Evolutionary conservation across 768 basidiomycete genomes (phyloP).

Genomic region (Lactifluus piperatus): DNA sequence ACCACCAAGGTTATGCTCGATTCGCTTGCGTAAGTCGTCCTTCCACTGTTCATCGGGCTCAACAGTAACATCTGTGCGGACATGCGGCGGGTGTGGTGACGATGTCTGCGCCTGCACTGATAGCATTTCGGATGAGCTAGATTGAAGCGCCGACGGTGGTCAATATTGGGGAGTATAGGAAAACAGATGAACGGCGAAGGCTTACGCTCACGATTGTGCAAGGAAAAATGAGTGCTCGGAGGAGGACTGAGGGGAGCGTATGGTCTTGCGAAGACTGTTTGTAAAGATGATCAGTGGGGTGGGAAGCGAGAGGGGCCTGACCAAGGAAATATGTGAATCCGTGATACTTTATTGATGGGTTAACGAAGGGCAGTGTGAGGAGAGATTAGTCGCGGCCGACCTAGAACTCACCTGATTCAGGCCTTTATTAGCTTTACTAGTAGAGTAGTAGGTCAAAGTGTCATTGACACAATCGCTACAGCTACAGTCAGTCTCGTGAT

Average conservation of each 20-base stretch:
- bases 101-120: conserved; percentile 6
- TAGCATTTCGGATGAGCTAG: conserved; percentile 16
- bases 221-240: conserved; percentile 6
- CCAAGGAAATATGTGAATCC: conserved; percentile 3
- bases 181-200: neutral
- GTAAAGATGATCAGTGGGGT: conserved; percentile 16
- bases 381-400: neutral
- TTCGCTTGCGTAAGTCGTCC: conserved; percentile 10
- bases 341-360: neutral
- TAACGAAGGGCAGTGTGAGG: neutral
- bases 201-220: conserved; percentile 9
- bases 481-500: neutral
- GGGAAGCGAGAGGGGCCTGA: conserved; percentile 18
- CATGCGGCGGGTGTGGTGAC: conserved; percentile 11
- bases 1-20: conserved; percentile 10
- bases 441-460: too few relatives aligned
- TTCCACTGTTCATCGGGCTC: conserved; percentile 20
- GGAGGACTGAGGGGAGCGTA: conserved; percentile 4
- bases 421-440: too few relatives aligned
- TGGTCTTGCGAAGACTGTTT: conserved; percentile 11
- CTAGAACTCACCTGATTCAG: neutral
- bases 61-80: conserved; percentile 7
- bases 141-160: conserved; percentile 9
- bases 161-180: neutral
- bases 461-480: too few relatives aligned